Evolutionary conservation across 371 early-diverging fungal species (phyloP).

Genomic region (Mortierella sp.): DNA sequence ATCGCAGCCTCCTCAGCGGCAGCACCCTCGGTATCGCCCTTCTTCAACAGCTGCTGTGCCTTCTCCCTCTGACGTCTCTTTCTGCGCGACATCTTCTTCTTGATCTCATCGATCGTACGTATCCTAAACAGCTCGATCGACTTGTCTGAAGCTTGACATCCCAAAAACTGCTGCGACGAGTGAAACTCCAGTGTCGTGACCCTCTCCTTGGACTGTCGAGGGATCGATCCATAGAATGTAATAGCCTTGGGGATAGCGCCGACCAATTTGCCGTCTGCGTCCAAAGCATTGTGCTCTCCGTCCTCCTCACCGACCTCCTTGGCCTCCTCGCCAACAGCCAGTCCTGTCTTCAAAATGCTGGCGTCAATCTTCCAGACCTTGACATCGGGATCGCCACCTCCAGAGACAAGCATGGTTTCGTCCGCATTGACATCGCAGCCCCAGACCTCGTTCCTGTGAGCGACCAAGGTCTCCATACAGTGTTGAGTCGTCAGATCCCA

Average conservation of each 20-base stretch:
- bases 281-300: constrained; percentile 44
- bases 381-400: constrained; percentile 86
- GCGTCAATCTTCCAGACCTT: constrained; percentile 90
- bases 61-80: constrained; percentile 88
- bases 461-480: constrained; percentile 95
- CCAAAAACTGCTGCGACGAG: constrained; percentile 79
- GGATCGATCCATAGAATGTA: constrained; percentile 78
- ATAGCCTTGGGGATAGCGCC: constrained; percentile 67
- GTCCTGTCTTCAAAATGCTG: constrained; percentile 51
- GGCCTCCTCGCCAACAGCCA: constrained; percentile 58
- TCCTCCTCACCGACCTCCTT: constrained; percentile 58
- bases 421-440: constrained; percentile 76
- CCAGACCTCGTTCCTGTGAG: constrained; percentile 96
- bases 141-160: constrained; percentile 84
- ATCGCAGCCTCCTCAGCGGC: constrained; percentile 62
- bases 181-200: constrained; percentile 79
- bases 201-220: constrained; percentile 87
- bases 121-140: constrained; percentile 87
- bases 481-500: constrained; percentile 95
- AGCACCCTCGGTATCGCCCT: constrained; percentile 39
- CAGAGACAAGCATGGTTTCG: constrained; percentile 81
- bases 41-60: constrained; percentile 58
- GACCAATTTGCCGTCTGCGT: background rate
- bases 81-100: constrained; percentile 85
- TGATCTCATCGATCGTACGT: constrained; percentile 81